These are phyloP conservation scores for Aureobasidium sp. DNA, from an alignment of 2,329 filamentous ascomycete species.

Conservation along the genomic window DNA sequence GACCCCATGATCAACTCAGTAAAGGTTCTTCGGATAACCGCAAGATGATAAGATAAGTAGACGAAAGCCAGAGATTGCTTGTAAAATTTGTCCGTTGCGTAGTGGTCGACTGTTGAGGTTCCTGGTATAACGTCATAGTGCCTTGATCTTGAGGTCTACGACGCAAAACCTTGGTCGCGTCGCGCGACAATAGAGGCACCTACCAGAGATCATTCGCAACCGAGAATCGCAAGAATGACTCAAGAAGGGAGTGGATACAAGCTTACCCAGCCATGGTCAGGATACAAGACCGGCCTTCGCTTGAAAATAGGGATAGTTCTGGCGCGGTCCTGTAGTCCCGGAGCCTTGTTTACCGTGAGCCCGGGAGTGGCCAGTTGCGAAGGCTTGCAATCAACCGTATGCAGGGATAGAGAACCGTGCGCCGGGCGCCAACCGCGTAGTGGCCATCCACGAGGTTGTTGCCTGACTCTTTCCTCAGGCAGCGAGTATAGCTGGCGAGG, in stretches of 20 bases:
- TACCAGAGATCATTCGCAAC: not conserved
- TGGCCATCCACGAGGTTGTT: not conserved
- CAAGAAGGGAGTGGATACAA: not conserved
- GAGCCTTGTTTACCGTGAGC: not conserved
- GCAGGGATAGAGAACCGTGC: constrained; percentile 2
- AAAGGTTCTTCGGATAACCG: not conserved
- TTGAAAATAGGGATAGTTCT: not conserved
- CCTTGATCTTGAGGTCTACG: not conserved
- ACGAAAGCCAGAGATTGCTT: not conserved
- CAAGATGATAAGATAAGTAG: not conserved
- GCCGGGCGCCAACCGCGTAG: not conserved
- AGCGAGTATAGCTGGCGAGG: not conserved
- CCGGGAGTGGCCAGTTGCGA: not conserved
- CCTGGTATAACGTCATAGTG: not conserved
- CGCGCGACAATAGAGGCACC: not conserved
- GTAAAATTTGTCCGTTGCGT: not conserved
- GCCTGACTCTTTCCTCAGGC: not conserved
- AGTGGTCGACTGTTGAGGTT: not conserved
- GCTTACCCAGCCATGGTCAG: constrained; percentile 3
- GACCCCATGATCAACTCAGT: not conserved
- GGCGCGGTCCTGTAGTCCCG: not conserved
- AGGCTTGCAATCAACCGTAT: not conserved
- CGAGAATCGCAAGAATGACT: not conserved
- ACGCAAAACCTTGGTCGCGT: constrained; percentile 5
- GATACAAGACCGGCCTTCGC: not conserved